phyloP scores from a whole-genome alignment of 768 basidiomycete species.

The Austroboletus eburneus region DNA sequence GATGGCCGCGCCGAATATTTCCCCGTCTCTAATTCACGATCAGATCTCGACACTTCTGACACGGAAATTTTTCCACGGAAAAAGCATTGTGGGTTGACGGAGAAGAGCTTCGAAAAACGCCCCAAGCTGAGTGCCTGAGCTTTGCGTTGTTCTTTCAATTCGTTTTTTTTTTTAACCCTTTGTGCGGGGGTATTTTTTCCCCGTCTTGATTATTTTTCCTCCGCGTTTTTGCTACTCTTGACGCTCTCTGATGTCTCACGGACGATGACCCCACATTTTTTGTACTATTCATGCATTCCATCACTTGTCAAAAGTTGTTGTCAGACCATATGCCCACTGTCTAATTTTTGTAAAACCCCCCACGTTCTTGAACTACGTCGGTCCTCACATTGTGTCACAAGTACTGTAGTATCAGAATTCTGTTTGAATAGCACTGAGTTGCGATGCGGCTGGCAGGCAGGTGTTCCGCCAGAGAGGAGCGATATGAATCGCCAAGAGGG shows the following conservation, averaged over 20 bases:
- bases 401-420: conserved; percentile 29
- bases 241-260: conserved; percentile 18
- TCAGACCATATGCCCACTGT: conserved; percentile 26
- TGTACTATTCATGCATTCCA: conserved; percentile 28
- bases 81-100: conserved; percentile 15
- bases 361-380: conserved; percentile 10
- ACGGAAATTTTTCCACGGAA: conserved; percentile 23
- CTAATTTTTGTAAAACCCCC: conserved; percentile 31
- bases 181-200: background rate
- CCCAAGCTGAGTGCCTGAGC: conserved; percentile 27
- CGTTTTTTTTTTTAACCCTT: conserved; percentile 5
- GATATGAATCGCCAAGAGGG: conserved; percentile 4
- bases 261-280: conserved; percentile 17
- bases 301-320: conserved; percentile 10
- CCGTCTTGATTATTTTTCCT: background rate
- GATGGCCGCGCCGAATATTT: conserved; percentile 32
- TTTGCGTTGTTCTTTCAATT: conserved; percentile 2
- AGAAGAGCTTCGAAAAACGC: conserved; percentile 24
- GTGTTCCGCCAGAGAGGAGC: conserved; percentile 9
- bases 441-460: background rate
- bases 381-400: conserved; percentile 17
- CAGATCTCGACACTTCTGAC: conserved; percentile 31
- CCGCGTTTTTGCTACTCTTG: conserved; percentile 11
- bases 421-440: conserved; percentile 15
- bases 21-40: conserved; percentile 33